These are phyloP conservation scores for Stagonosporopsis chrysanthemi DNA, from an alignment of 2,329 filamentous ascomycete genomes.

Conservation along the genomic window DNA sequence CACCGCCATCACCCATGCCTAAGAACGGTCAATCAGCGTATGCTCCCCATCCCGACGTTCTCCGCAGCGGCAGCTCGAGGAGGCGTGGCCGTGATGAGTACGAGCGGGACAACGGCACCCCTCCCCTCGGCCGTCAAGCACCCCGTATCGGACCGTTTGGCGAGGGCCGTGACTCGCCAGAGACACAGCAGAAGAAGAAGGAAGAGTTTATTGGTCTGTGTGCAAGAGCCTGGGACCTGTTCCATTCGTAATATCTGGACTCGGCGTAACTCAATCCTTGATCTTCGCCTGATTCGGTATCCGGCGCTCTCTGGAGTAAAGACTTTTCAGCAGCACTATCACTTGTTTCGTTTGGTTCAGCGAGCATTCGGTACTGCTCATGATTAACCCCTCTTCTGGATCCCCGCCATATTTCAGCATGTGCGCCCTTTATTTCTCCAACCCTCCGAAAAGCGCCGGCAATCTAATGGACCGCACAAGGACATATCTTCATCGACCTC, in stretches of 20 bases:
- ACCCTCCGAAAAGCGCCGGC: slow-evolving; percentile 32
- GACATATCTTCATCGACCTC: slow-evolving; percentile 23
- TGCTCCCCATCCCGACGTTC: slow-evolving; percentile 40
- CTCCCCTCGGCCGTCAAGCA: slow-evolving; percentile 74
- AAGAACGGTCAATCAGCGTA: slow-evolving; percentile 48
- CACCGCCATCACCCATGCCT: slow-evolving; percentile 80
- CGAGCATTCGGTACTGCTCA: slow-evolving; percentile 19
- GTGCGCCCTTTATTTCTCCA: slow-evolving; percentile 25
- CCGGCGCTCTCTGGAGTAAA: slow-evolving; percentile 34
- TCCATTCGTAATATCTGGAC: slow-evolving; percentile 73
- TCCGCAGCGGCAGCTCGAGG: slow-evolving; percentile 67
- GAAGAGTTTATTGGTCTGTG: slow-evolving; percentile 90
- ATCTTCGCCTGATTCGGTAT: slow-evolving; percentile 19
- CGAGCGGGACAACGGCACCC: slow-evolving; percentile 84
- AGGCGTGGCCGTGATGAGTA: slow-evolving; percentile 88
- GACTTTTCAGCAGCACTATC: slow-evolving; percentile 29
- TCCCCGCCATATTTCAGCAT: slow-evolving; percentile 24
- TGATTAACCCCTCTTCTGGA: slow-evolving; percentile 23
- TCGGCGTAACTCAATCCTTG: slow-evolving; percentile 22
- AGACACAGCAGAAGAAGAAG: slow-evolving; percentile 84
- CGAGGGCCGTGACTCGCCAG: slow-evolving; percentile 81
- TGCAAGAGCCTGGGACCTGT: slow-evolving; percentile 92
- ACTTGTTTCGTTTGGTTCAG: slow-evolving; percentile 31
- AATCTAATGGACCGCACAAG: slow-evolving; percentile 35
- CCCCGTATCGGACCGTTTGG: slow-evolving; percentile 70